phyloP scores from a whole-genome alignment of 2,329 filamentous ascomycete species.

The Colletotrichum cereale region DNA sequence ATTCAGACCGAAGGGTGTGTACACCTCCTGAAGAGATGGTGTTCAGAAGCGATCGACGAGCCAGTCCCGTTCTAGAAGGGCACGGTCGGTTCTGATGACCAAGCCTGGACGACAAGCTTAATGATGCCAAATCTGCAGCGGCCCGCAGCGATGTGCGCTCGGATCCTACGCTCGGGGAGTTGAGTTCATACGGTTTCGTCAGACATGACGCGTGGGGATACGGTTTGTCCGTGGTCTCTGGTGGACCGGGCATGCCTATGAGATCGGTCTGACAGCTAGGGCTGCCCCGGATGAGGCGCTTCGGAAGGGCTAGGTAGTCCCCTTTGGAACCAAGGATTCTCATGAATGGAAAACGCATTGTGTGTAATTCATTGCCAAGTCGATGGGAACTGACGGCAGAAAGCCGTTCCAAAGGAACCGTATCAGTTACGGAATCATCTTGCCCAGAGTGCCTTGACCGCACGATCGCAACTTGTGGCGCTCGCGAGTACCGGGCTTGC shows the following conservation, averaged over 20 bases:
- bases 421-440: slow-evolving; percentile 27
- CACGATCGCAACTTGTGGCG: neutral
- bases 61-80: neutral
- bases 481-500: slow-evolving; percentile 16
- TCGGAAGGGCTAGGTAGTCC: neutral
- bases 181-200: neutral
- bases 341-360: neutral
- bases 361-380: neutral
- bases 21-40: neutral
- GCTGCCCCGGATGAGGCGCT: neutral
- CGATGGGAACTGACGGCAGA: slow-evolving; percentile 2
- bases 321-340: neutral
- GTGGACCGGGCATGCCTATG: neutral
- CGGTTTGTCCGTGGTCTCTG: neutral
- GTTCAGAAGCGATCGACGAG: slow-evolving; percentile 15
- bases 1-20: slow-evolving; percentile 11
- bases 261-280: neutral
- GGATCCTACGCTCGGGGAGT: neutral
- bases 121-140: slow-evolving; percentile 21
- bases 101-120: slow-evolving; percentile 35
- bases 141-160: slow-evolving; percentile 25
- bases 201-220: slow-evolving; percentile 21
- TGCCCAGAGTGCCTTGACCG: slow-evolving; percentile 7
- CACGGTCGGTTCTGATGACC: slow-evolving; percentile 1
- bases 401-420: slow-evolving; percentile 4